A percentile compares a stretch with the other conserved stretches of the same genome.
Conservation (phyloP, 495 filamentous ascomycete genomes). For the Neurospora sublineolata region DNA sequence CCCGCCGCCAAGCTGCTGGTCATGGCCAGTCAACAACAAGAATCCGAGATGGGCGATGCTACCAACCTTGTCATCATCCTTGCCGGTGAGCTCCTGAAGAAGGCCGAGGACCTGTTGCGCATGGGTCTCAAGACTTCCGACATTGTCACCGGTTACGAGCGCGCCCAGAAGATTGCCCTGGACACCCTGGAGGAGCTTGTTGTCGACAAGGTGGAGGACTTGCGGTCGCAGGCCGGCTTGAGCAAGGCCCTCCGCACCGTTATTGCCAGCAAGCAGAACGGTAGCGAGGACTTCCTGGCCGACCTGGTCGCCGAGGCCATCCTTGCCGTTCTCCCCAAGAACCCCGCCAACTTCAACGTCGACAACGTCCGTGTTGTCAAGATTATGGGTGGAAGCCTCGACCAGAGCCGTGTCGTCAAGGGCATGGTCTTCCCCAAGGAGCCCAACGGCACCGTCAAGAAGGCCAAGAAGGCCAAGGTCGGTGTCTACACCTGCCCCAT, state of each 20-base stretch:
- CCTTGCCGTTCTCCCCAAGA: conserved; percentile 88
- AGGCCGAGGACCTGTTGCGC: conserved; percentile 89
- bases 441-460: conserved; percentile 82
- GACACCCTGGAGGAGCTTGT: conserved; percentile 78
- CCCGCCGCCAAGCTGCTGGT: conserved; percentile 97
- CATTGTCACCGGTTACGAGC: conserved; percentile 90
- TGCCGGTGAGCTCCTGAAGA: conserved; percentile 91
- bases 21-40: conserved; percentile 98
- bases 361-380: conserved; percentile 99
- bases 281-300: conserved; percentile 79
- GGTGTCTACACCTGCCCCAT: conserved; percentile 94
- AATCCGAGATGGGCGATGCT: conserved; percentile 96
- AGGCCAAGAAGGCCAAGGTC: conserved; percentile 85
- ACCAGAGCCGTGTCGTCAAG: conserved; percentile 87
- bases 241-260: conserved; percentile 94
- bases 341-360: conserved; percentile 97
- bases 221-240: conserved; percentile 66
- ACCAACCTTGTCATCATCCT: conserved; percentile 96
- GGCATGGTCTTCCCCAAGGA: conserved; percentile 97
- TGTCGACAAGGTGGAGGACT: conserved; percentile 79
- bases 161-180: conserved; percentile 78
- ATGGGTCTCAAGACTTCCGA: conserved; percentile 96
- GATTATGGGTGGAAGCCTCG: conserved; percentile 95
- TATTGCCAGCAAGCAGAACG: conserved; percentile 91
- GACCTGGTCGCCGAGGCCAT: conserved; percentile 85